Evolutionary conservation across 2,329 filamentous ascomycete species (phyloP).

Genomic region (Trichoderma brevicompactum): DNA sequence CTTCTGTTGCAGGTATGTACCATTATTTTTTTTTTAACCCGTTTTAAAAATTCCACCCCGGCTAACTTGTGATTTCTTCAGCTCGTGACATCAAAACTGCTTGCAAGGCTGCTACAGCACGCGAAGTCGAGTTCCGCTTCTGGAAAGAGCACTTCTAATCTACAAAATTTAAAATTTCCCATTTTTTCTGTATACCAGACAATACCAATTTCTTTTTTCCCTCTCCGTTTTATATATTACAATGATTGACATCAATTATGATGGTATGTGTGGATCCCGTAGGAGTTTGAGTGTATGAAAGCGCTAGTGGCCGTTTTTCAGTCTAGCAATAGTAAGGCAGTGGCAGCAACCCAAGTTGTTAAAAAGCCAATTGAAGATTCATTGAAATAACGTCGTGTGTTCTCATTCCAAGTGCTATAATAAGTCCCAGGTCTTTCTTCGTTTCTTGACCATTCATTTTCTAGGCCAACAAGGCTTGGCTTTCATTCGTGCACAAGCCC

Average conservation of each 20-base stretch:
- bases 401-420: not conserved
- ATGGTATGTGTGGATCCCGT: constrained; percentile 21
- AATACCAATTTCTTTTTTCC: constrained; percentile 22
- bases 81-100: constrained; percentile 86
- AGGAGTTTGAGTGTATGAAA: constrained; percentile 14
- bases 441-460: not conserved
- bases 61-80: constrained; percentile 44
- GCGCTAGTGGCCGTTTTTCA: constrained; percentile 8
- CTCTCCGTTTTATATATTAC: constrained; percentile 11
- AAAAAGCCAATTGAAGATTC: constrained; percentile 2
- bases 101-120: constrained; percentile 70
- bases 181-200: constrained; percentile 22
- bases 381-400: constrained; percentile 9
- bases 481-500: constrained; percentile 4
- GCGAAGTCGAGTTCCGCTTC: constrained; percentile 91
- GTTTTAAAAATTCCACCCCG: too few species aligned
- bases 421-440: not conserved
- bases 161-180: not conserved
- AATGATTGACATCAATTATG: constrained; percentile 17
- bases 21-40: not conserved
- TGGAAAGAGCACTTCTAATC: constrained; percentile 94
- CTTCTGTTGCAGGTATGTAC: constrained; percentile 67
- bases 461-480: not conserved
- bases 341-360: not conserved
- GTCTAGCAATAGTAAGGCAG: not conserved